A percentile compares a stretch with the other conserved stretches of the same genome.
Conservation (phyloP, 2,329 filamentous ascomycete genomes). For the Xylariales sp. region DNA sequence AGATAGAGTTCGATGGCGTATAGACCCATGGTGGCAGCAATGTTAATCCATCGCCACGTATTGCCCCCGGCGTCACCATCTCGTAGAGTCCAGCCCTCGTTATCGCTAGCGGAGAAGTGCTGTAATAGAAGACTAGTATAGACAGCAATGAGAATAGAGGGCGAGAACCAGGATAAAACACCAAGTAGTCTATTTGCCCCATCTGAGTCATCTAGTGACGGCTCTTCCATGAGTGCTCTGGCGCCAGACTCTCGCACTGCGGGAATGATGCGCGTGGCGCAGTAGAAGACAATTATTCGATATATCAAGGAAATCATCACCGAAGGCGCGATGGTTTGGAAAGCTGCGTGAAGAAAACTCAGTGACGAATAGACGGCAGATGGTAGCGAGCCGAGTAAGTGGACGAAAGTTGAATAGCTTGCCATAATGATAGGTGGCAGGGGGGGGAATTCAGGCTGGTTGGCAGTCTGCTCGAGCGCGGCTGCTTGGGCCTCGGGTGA, state of each 20-base stretch:
- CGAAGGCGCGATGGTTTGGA: slow-evolving; percentile 94
- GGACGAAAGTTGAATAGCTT: slow-evolving; percentile 90
- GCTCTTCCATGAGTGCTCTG: slow-evolving; percentile 83
- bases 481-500: slow-evolving; percentile 71
- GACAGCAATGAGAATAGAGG: slow-evolving; percentile 92
- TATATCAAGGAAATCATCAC: slow-evolving; percentile 96
- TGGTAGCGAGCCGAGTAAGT: slow-evolving; percentile 84
- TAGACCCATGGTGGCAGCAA: slow-evolving; percentile 86
- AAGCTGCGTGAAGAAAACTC: slow-evolving; percentile 87
- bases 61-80: slow-evolving; percentile 86
- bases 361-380: slow-evolving; percentile 85
- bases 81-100: slow-evolving; percentile 84
- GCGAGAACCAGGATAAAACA: slow-evolving; percentile 92
- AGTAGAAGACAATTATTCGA: slow-evolving; percentile 94
- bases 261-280: slow-evolving; percentile 94
- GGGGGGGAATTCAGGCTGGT: slow-evolving; percentile 92
- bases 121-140: slow-evolving; percentile 96
- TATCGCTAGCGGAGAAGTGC: slow-evolving; percentile 85
- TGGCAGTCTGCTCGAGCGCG: slow-evolving; percentile 59
- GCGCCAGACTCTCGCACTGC: slow-evolving; percentile 90
- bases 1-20: slow-evolving; percentile 93
- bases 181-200: slow-evolving; percentile 83
- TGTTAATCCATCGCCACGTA: slow-evolving; percentile 92
- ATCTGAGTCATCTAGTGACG: slow-evolving; percentile 85
- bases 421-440: slow-evolving; percentile 98